These are phyloP conservation scores for Neofusicoccum laricinum DNA, from an alignment of 2,329 filamentous ascomycete species.

Conservation along the genomic window DNA sequence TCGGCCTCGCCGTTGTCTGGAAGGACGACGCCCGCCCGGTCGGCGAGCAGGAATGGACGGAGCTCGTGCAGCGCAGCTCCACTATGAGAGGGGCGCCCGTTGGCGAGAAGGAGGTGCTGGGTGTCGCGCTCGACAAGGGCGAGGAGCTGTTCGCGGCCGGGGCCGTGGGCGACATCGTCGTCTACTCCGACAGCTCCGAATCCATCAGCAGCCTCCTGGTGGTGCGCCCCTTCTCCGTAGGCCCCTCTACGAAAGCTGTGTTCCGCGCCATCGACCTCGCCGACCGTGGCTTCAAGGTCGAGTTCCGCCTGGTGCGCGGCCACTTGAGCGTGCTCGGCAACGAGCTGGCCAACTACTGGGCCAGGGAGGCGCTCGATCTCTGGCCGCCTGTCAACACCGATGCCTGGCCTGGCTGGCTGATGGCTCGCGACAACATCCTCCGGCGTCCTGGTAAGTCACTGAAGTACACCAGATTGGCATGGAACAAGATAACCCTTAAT, in stretches of 20 bases:
- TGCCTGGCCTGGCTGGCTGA: no score
- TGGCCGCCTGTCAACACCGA: accelerated
- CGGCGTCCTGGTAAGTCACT: neutral
- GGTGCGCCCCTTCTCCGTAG: no score
- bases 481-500: neutral
- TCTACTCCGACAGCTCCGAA: neutral
- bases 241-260: neutral
- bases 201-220: neutral
- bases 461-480: neutral
- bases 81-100: no score
- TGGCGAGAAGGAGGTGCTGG: no score
- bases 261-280: neutral
- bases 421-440: no score
- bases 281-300: neutral
- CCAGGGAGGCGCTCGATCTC: neutral
- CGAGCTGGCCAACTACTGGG: neutral
- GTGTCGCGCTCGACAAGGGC: neutral
- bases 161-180: neutral
- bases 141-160: neutral
- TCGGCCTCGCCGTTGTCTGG: neutral
- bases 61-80: neutral
- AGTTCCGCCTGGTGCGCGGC: neutral
- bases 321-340: neutral
- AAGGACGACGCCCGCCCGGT: neutral
- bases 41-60: neutral